Percentiles rank a stretch among this genome's conserved stretches.
These are phyloP conservation scores for Cyathus striatus DNA, from an alignment of 768 basidiomycete genomes.

Conservation along the genomic window DNA sequence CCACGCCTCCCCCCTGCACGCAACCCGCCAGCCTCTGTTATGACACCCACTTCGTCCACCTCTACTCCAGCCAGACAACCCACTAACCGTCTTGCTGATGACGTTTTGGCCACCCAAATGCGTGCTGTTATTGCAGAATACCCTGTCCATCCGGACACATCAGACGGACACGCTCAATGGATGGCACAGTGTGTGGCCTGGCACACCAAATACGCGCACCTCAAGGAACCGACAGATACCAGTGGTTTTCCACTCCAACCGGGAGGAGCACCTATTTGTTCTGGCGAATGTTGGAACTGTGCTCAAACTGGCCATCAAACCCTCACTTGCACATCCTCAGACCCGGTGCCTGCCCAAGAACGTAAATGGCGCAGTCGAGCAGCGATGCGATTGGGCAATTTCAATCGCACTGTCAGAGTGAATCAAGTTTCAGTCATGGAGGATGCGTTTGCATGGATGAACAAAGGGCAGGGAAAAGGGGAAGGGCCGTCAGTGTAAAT, in stretches of 20 bases:
- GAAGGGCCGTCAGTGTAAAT: too few species aligned
- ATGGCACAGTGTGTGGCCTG: slow-evolving; percentile 7
- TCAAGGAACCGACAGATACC: slow-evolving; percentile 4
- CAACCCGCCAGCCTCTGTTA: too few species aligned
- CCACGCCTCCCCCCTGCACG: too few species aligned
- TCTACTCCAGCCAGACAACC: too few species aligned
- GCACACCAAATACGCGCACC: background rate
- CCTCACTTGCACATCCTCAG: background rate
- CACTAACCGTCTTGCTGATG: too few species aligned
- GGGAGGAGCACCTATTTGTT: slow-evolving; percentile 10
- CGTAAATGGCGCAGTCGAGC: slow-evolving; percentile 13
- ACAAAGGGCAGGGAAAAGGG: background rate
- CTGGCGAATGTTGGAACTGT: slow-evolving; percentile 16
- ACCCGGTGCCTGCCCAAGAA: slow-evolving; percentile 8
- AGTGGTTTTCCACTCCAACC: slow-evolving; percentile 16
- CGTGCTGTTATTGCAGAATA: too few species aligned
- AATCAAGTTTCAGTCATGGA: background rate
- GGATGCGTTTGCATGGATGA: too few species aligned
- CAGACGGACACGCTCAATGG: slow-evolving; percentile 10
- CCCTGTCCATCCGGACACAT: slow-evolving; percentile 9
- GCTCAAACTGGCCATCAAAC: slow-evolving; percentile 9
- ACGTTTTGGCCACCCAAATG: too few species aligned
- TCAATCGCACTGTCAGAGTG: background rate
- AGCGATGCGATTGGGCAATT: background rate
- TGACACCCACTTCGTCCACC: too few species aligned